phyloP scores from a whole-genome alignment of 495 filamentous ascomycete species.

The Beverwykella pulmonaria region DNA sequence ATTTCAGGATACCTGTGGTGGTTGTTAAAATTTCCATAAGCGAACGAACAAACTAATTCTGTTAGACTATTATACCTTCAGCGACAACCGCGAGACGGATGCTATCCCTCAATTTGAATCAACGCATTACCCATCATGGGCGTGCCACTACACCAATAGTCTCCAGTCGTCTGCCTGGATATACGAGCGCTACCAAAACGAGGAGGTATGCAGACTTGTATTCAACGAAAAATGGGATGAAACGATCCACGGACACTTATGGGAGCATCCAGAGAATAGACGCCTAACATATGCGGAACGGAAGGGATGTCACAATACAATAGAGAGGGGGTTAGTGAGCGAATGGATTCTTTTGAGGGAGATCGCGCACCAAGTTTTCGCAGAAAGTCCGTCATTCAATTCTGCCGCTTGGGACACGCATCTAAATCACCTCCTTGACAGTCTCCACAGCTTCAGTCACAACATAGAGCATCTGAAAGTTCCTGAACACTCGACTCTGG shows the following conservation, averaged over 20 bases:
- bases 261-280: not conserved
- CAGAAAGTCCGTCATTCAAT: not conserved
- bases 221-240: not conserved
- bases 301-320: not conserved
- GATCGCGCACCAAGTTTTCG: not conserved
- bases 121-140: not conserved
- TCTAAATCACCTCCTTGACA: not conserved
- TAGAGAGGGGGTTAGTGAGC: not conserved
- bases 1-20: not conserved
- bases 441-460: not conserved
- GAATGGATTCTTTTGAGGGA: not conserved
- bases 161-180: not conserved
- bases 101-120: conserved; percentile 17
- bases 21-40: no score
- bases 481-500: not conserved
- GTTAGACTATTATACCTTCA: conserved; percentile 1
- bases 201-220: not conserved
- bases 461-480: not conserved
- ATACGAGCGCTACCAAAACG: not conserved
- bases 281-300: not conserved
- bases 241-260: not conserved
- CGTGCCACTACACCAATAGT: not conserved
- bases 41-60: not conserved
- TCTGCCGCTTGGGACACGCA: not conserved
- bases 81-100: conserved; percentile 21